phyloP scores from a whole-genome alignment of 1,284 basidiomycete species.

The Apiotrichum porosum region DNA sequence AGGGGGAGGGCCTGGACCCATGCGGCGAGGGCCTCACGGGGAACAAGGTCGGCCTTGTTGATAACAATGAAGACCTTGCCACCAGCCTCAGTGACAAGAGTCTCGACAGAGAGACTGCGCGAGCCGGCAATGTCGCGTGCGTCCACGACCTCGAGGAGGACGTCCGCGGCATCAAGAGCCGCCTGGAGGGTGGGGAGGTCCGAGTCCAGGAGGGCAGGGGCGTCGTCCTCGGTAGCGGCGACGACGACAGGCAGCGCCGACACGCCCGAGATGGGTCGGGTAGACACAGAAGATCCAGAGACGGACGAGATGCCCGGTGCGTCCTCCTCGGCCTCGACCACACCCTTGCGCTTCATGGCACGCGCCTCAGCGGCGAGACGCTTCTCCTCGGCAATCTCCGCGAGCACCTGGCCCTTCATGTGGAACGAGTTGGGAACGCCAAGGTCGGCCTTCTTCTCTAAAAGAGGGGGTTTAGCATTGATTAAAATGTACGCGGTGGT shows the following conservation, averaged over 20 bases:
- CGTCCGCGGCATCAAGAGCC: conserved; percentile 77
- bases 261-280: conserved; percentile 16
- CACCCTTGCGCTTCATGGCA: not conserved
- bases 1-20: conserved; percentile 71
- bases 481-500: no score
- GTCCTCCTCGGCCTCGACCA: conserved; percentile 44
- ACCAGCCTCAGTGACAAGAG: conserved; percentile 50
- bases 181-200: conserved; percentile 63
- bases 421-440: conserved; percentile 97
- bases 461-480: conserved; percentile 18
- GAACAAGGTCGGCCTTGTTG: conserved; percentile 84
- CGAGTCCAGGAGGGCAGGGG: conserved; percentile 60
- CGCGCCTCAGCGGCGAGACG: conserved; percentile 53
- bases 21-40: conserved; percentile 68
- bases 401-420: conserved; percentile 93
- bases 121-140: conserved; percentile 73
- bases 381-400: conserved; percentile 78
- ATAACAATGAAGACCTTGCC: conserved; percentile 61
- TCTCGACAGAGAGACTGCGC: conserved; percentile 63
- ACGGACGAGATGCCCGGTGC: conserved; percentile 38
- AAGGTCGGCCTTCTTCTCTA: conserved; percentile 77
- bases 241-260: conserved; percentile 8
- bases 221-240: conserved; percentile 46
- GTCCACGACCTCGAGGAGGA: conserved; percentile 78
- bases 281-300: conserved; percentile 16